phyloP scores from a whole-genome alignment of 2,329 filamentous ascomycete genomes.

The Hymenoscyphus linearis region DNA sequence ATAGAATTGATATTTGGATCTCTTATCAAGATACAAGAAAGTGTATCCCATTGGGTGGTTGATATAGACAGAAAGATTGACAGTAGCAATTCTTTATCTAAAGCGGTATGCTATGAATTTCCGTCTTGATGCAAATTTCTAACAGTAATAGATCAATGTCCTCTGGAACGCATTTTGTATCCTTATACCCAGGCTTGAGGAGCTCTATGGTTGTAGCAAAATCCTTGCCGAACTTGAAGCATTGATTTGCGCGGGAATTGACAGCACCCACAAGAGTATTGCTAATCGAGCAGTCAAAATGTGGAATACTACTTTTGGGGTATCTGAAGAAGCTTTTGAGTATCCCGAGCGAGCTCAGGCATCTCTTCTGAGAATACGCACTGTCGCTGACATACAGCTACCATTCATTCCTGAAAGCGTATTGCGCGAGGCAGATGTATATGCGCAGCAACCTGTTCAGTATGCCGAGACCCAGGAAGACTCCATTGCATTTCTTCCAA shows the following conservation, averaged over 20 bases:
- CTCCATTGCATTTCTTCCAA: constrained; percentile 10
- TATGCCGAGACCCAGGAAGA: constrained; percentile 38
- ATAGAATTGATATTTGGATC: constrained; percentile 47
- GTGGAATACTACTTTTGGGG: constrained; percentile 69
- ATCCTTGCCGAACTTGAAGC: constrained; percentile 50
- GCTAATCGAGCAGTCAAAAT: constrained; percentile 50
- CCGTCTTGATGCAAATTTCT: constrained; percentile 22
- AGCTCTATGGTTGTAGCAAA: constrained; percentile 32
- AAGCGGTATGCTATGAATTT: constrained; percentile 38
- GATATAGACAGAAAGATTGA: constrained; percentile 46
- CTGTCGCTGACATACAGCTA: constrained; percentile 46
- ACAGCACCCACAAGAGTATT: constrained; percentile 49
- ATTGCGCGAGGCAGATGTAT: constrained; percentile 22
- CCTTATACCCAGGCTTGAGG: constrained; percentile 32
- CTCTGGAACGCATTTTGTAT: constrained; percentile 47
- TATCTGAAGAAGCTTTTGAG: constrained; percentile 46
- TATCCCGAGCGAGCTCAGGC: constrained; percentile 62
- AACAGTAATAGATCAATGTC: constrained; percentile 38
- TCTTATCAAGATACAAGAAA: constrained; percentile 55
- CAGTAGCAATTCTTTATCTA: constrained; percentile 37
- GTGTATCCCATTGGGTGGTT: constrained; percentile 58
- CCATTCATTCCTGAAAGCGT: constrained; percentile 40
- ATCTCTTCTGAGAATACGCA: constrained; percentile 56
- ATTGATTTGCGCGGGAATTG: constrained; percentile 51
- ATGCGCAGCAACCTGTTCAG: constrained; percentile 14